These are phyloP conservation scores for Ophiostoma sp. DNA, from an alignment of 2,329 filamentous ascomycete genomes.

Conservation along the genomic window DNA sequence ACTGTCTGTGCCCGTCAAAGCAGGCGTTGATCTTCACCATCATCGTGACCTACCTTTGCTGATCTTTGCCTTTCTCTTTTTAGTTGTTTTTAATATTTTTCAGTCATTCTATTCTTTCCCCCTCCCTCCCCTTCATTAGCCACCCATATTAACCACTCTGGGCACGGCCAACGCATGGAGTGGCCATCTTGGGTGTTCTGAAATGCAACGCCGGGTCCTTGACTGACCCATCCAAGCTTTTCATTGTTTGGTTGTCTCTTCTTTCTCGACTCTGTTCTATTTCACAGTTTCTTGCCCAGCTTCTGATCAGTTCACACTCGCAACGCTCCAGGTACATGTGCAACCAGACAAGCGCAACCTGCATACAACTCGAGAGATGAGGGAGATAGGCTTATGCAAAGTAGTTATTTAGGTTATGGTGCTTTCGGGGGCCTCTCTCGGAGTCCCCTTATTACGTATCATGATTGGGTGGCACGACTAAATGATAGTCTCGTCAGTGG, in stretches of 20 bases:
- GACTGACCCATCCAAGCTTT: neutral
- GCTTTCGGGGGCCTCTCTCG: too few relatives aligned
- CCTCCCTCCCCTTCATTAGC: neutral
- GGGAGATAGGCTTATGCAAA: neutral
- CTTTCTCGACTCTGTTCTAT: neutral
- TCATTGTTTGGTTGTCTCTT: neutral
- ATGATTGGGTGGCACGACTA: too few relatives aligned
- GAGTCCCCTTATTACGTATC: too few relatives aligned
- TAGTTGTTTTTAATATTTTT: too few relatives aligned
- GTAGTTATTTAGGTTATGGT: too few relatives aligned
- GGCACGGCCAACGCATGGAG: neutral
- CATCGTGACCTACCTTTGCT: neutral
- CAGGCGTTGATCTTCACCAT: neutral
- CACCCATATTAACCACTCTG: constrained; percentile 6
- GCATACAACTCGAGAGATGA: neutral
- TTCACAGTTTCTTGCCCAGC: neutral
- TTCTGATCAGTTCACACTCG: neutral
- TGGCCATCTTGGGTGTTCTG: neutral
- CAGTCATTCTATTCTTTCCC: too few relatives aligned
- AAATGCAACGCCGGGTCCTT: neutral
- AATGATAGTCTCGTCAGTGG: too few relatives aligned
- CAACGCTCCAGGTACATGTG: neutral
- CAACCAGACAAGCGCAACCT: neutral
- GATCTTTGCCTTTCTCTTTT: neutral
- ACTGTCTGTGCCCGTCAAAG: neutral